A percentile compares a stretch with the other conserved stretches of the same genome.
Evolutionary conservation across 169 alveolate species (phyloP).

Genomic region (Plasmodium vivax): DNA sequence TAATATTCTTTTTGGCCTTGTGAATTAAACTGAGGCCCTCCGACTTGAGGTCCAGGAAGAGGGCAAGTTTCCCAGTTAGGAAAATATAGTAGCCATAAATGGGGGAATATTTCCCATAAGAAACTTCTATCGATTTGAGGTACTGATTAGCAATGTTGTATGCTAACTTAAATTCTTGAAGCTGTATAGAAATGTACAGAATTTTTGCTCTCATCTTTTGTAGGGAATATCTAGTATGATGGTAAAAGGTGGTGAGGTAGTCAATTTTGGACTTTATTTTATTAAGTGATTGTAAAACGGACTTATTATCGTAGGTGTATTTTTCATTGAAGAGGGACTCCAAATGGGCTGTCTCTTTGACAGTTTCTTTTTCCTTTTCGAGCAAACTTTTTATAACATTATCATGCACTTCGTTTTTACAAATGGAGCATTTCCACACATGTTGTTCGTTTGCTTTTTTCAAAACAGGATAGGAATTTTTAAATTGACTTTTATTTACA

Average conservation of each 20-base stretch:
- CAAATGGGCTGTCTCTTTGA: slow-evolving; percentile 25
- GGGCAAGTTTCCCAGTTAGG: slow-evolving; percentile 63
- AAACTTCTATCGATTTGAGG: slow-evolving; percentile 55
- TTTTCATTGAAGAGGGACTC: slow-evolving; percentile 58
- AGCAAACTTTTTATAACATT: slow-evolving; percentile 29
- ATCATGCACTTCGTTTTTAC: slow-evolving; percentile 53
- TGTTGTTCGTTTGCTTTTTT: slow-evolving; percentile 27
- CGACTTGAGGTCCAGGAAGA: slow-evolving; percentile 47
- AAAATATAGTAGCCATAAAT: slow-evolving; percentile 66
- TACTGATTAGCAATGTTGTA: slow-evolving; percentile 64
- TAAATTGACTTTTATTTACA: slow-evolving; percentile 41
- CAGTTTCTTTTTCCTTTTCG: slow-evolving; percentile 61
- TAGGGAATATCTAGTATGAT: slow-evolving; percentile 57
- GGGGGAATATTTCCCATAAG: slow-evolving; percentile 63
- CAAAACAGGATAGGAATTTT: slow-evolving; percentile 41
- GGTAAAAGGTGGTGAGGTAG: slow-evolving; percentile 34
- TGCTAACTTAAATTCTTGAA: slow-evolving; percentile 68
- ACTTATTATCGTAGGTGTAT: slow-evolving; percentile 55
- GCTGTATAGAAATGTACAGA: slow-evolving; percentile 56
- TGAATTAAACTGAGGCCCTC: slow-evolving; percentile 48
- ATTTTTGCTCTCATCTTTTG: slow-evolving; percentile 74
- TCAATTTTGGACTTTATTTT: slow-evolving; percentile 70
- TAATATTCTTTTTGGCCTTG: slow-evolving; percentile 58
- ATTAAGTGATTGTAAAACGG: slow-evolving; percentile 51
- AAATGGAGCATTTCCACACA: slow-evolving; percentile 54